Percentiles rank a stretch among this genome's conserved stretches.
These are phyloP conservation scores for Ceratorhiza oryzae-sativae DNA, from an alignment of 1,284 basidiomycete genomes.

Conservation along the genomic window DNA sequence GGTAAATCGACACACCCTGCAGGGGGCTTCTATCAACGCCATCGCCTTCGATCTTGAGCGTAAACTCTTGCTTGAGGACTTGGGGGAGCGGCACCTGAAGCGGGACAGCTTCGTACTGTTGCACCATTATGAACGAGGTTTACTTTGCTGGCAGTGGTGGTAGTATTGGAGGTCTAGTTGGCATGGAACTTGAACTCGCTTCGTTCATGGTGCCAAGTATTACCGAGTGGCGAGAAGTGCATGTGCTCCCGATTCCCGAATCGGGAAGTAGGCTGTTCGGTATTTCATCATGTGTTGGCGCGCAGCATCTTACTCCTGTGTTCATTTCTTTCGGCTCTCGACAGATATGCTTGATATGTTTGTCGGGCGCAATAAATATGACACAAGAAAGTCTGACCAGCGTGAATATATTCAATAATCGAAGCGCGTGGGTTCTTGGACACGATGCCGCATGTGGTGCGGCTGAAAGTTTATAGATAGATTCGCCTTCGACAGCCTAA, in stretches of 20 bases:
- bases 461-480: no score
- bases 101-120: conserved; percentile 25
- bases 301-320: neutral
- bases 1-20: neutral
- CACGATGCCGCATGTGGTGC: no score
- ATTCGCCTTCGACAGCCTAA: no score
- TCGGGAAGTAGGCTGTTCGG: neutral
- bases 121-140: neutral
- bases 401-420: no score
- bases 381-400: no score
- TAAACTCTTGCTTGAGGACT: conserved; percentile 29
- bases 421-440: no score
- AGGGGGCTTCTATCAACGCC: conserved; percentile 24
- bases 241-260: neutral
- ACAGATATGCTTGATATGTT: no score
- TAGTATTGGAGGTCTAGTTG: neutral
- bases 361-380: no score
- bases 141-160: neutral
- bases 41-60: conserved; percentile 28
- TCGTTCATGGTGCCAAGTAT: neutral
- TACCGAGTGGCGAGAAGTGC: conserved; percentile 3
- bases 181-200: neutral
- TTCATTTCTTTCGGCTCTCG: neutral
- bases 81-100: conserved; percentile 29
- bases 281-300: neutral